Evolutionary conservation across 306 rosid species (phyloP), one percentile per base, ranked within the genome.

Genomic region (Neltuma alba): DNA sequence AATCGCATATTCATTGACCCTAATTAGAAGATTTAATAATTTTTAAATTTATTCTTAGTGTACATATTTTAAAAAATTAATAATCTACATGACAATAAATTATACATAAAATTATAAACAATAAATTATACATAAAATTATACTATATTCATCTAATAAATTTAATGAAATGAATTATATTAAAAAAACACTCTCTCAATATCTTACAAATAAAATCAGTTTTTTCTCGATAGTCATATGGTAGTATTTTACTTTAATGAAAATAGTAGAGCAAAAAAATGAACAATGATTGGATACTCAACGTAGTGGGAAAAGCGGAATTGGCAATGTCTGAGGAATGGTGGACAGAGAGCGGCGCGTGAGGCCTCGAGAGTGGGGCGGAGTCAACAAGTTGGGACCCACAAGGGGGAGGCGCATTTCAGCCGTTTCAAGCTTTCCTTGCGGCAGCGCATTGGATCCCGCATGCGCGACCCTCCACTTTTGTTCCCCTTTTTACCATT

Each of bases 331-430:
- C 88, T 7, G 50, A 74, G 44, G 72, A 80, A 75, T 54, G 75
- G 74, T 9, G 74, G 83, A 86, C 90, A 89, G 7, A 76, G 83
- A 81, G 87, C 93, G 89, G 93, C 91, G 90, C 96, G 89, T 91
- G 91, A 86, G 90, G 86, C 90, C 91, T 91, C 88, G 91, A 76
- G 65, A 84, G 78, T 83, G 79, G 44, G 21, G 76, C 27, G 75
- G 2, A 72, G 72, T 79, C 76, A 75, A 78, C 85, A 87, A 0
- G 14, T 64, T 62, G 72, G 67, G 83, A 28, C 65, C 80, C 72
- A 34, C 70, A 18, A 1, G 9, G 8, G 16, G 10, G 25, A 37
- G 47, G 72, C 72, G 48, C 72, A 66, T 66, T 66, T 66, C 38
- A 66, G 72, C 72, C 72, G 79, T 85, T 84, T 69, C 72, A 23